phyloP scores from a whole-genome alignment of 441 rosid genomes.

The Pelargonium cotyledonis region DNA sequence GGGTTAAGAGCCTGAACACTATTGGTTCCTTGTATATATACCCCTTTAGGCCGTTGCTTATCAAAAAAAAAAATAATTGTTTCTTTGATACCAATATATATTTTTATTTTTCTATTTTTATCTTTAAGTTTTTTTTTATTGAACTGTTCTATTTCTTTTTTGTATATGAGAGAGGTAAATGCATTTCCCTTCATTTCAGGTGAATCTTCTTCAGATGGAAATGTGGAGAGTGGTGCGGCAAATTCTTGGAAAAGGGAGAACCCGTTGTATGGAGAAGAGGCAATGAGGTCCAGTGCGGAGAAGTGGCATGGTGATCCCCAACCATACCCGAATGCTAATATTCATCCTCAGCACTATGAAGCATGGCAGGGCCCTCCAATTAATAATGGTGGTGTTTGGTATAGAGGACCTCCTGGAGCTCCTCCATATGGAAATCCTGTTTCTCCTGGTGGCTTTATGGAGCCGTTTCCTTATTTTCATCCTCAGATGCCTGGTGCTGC shows the following conservation, averaged over 20 bases:
- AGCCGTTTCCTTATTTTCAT: conserved; percentile 73
- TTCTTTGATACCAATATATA: neutral
- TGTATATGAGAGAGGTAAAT: neutral
- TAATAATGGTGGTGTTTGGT: conserved; percentile 85
- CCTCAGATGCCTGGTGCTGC: conserved; percentile 57
- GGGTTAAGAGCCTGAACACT: too few relatives aligned
- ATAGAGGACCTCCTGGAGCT: conserved; percentile 65
- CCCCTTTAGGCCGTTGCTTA: too few relatives aligned
- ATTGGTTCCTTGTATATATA: too few relatives aligned
- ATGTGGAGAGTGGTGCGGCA: conserved; percentile 33
- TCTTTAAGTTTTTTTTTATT: neutral
- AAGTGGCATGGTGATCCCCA: conserved; percentile 67
- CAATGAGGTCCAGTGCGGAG: conserved; percentile 41
- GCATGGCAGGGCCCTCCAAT: conserved; percentile 76
- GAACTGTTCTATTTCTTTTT: neutral
- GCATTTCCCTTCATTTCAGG: conserved; percentile 24
- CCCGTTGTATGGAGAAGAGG: conserved; percentile 50
- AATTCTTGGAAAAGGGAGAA: conserved; percentile 67
- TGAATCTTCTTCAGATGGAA: conserved; percentile 34
- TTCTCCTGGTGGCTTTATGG: conserved; percentile 78
- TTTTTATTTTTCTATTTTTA: too few relatives aligned
- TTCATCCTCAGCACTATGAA: conserved; percentile 61
- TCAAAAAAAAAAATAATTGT: too few relatives aligned
- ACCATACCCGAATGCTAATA: conserved; percentile 46
- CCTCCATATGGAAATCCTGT: conserved; percentile 70